Percentiles rank a stretch among this genome's conserved stretches.
These are phyloP conservation scores for Kazachstania kunashirensis DNA, from an alignment of 805 yeast genomes.

Conservation along the genomic window DNA sequence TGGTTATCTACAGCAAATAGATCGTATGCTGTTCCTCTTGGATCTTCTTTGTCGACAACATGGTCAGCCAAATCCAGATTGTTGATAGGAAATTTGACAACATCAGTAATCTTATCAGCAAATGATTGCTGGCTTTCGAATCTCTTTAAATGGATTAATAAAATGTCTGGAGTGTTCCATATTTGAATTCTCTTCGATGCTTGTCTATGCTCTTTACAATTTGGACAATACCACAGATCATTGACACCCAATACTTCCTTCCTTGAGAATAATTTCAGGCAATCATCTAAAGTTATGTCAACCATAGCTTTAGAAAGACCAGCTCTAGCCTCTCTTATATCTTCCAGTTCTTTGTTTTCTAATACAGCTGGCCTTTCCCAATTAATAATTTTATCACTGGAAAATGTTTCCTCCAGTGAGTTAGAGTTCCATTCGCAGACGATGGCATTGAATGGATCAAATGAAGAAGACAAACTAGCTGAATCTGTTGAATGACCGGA, in stretches of 20 bases:
- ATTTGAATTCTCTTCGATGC: constrained; percentile 86
- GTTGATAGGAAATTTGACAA: constrained; percentile 79
- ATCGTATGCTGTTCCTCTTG: constrained; percentile 50
- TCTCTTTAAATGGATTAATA: constrained; percentile 82
- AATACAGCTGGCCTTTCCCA: constrained; percentile 46
- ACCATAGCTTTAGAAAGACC: constrained; percentile 26
- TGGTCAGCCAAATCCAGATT: constrained; percentile 65
- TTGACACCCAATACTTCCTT: constrained; percentile 81
- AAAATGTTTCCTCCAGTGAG: constrained; percentile 43
- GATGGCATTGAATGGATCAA: constrained; percentile 29
- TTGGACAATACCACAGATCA: constrained; percentile 91
- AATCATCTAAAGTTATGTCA: constrained; percentile 55
- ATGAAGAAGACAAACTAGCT: not conserved
- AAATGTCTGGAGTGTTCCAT: constrained; percentile 89
- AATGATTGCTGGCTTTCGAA: constrained; percentile 77
- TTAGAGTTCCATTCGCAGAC: constrained; percentile 61
- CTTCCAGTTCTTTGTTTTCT: constrained; percentile 47
- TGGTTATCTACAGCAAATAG: constrained; percentile 91
- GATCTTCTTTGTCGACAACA: constrained; percentile 32
- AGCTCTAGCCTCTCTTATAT: constrained; percentile 29
- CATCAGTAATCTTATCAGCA: constrained; percentile 80
- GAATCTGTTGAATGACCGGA: not conserved
- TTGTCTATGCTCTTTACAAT: constrained; percentile 77
- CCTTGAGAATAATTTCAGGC: constrained; percentile 62
- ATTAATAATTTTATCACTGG: constrained; percentile 41